Conservation (phyloP, 2,329 filamentous ascomycete species). For the Penicillium capsulatum region DNA sequence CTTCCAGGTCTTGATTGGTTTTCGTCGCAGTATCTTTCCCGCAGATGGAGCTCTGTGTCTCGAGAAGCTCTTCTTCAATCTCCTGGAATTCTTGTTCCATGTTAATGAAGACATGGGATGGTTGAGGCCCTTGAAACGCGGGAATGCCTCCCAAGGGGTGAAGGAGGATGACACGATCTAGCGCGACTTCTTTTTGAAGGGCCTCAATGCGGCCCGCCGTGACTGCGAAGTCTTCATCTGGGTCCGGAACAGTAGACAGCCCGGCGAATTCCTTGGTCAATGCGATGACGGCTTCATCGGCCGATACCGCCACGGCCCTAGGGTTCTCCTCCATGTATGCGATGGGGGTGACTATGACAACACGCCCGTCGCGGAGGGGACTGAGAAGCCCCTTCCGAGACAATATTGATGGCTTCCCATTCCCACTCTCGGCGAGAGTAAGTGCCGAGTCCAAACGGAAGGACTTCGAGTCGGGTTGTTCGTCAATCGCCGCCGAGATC, state of each 20-base stretch:
- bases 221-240: constrained; percentile 43
- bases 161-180: constrained; percentile 85
- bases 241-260: constrained; percentile 48
- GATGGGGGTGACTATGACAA: constrained; percentile 65
- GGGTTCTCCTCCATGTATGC: constrained; percentile 55
- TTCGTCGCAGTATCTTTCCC: constrained; percentile 14
- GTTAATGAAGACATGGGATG: constrained; percentile 82
- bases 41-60: constrained; percentile 21
- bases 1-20: constrained; percentile 10
- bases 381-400: constrained; percentile 56
- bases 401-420: constrained; percentile 35
- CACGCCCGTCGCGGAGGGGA: constrained; percentile 63
- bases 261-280: constrained; percentile 73
- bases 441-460: constrained; percentile 62
- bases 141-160: constrained; percentile 86
- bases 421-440: constrained; percentile 32
- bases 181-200: constrained; percentile 52
- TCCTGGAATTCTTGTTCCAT: constrained; percentile 80
- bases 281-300: constrained; percentile 67
- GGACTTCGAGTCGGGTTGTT: constrained; percentile 63
- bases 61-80: constrained; percentile 60
- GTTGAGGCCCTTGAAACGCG: constrained; percentile 54
- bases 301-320: constrained; percentile 46
- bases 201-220: constrained; percentile 38
- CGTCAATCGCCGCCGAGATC: constrained; percentile 70